Conservation (phyloP, 176 grass and related monocot species). For the Alopecurus myosuroides region DNA sequence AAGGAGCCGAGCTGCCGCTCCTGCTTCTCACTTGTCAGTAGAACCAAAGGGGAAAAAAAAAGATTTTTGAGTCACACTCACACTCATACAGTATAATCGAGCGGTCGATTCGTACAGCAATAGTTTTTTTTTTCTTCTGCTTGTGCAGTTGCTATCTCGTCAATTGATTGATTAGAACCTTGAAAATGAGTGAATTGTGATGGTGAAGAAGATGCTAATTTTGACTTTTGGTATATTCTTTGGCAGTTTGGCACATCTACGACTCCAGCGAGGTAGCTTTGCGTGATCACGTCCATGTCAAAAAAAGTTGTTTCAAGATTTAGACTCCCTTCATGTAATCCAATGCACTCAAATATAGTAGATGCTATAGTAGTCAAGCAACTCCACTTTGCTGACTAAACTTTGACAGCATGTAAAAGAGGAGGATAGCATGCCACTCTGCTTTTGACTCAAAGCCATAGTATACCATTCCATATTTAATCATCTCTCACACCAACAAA, state of each 20-base stretch:
- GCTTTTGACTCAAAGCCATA: too few relatives aligned
- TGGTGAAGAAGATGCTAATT: background rate
- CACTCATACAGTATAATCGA: background rate
- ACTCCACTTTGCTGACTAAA: background rate
- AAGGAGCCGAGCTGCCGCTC: background rate
- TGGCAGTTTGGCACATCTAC: background rate
- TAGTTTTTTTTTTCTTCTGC: background rate
- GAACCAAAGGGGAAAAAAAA: background rate
- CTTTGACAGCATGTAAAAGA: background rate
- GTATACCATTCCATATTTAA: too few relatives aligned
- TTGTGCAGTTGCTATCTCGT: background rate
- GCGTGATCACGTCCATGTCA: background rate
- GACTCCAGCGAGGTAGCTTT: background rate
- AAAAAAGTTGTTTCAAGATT: background rate
- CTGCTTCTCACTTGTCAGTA: background rate
- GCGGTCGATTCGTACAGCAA: background rate
- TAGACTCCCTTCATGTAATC: background rate
- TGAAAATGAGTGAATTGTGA: background rate
- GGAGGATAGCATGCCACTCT: background rate
- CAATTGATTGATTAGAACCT: background rate
- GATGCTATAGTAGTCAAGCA: background rate
- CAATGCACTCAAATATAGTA: background rate
- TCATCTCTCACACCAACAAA: too few relatives aligned
- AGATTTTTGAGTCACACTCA: background rate
- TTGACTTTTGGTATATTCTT: background rate